Base-by-base conservation (phyloP, 352 stramenopile species). In the Pythium myriotylum region DNA sequence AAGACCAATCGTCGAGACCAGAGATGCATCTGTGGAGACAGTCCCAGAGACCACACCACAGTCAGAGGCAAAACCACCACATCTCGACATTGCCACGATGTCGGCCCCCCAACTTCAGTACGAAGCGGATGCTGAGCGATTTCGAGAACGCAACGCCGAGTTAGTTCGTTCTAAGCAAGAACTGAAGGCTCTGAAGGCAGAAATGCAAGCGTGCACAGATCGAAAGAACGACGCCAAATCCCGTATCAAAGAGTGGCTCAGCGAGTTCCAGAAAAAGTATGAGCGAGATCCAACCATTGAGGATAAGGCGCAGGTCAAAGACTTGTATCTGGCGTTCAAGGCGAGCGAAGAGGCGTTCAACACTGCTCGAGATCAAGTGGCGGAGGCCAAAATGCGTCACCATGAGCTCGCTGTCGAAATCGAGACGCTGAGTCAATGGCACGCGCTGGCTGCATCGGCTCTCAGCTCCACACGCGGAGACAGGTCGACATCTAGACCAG, bases 251-350 rank as follows among this genome's bases (percentile, higher is more conserved):
- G 46, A 62, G 6, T 94, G 82, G 84, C 68, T 94, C 17, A 50
- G 65, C 8, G 69, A 70, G 3, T 94, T 94, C 33, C 71, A 88
- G 54, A 42, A 47, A 12, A 59, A 69, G 33, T 61, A 88, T 48
- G 62, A 67, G 0, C 72, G 79, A 0, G 82, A 91, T 0, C 84
- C 82, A 6, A 77, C 71, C 22, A 84, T 91, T n/a, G 74, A 89
- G n/a, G 84, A 94, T 40, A 92, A 94, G 48, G 72, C 82, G 8
- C 70, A 83, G 35, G 84, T 91, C 27, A 91, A 92, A 43, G 79
- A 89, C 20, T 60, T 89, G 32, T 94, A 94, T 40, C 22, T 90
- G 20, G 68, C 70, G 20, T 94, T 94, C 71, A 92, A 94, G 62
- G 68, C 73, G n/a, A 70, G 66, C 8, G 84, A 94, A 39, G 80